Base-by-base conservation (phyloP, 1,284 basidiomycete genomes). In the Serendipita sp. region DNA sequence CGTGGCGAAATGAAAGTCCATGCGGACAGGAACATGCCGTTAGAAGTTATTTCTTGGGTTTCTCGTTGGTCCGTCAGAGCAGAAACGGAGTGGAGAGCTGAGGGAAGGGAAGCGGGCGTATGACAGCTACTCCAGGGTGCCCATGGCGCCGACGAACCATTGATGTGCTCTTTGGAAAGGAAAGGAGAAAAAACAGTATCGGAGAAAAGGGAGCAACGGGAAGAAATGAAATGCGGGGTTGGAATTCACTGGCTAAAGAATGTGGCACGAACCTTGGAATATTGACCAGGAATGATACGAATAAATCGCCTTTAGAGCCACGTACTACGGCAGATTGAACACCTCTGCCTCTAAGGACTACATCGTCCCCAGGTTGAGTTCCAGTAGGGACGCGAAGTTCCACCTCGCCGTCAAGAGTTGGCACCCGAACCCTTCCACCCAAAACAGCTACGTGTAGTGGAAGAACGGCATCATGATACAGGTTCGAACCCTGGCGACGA, bases 331-430 rank as follows among this genome's bases (percentile, higher is more conserved):
- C 78, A 58, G 82, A 80, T 63, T 85, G 78, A 50, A 98, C 85
- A 44, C 96, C 96, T 64, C 91, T 85, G 38, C 87, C 87, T 75
- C 90, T 91, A 69, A 99, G 75, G 13, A 97, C 88, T 82, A 96
- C 95, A 74, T 98, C 93, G 75, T 99, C 93, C 17, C 93, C 94
- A 69, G 90, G 91, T 74, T 99, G 95, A 2, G 96, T 98, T 53
- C 96, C 95, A 41, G 81, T 79, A 55, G 94, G 92, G 60, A 99
- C 84, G 65, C 91, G 87, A 60, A 99, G 91, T 66, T 98, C 93
- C 6, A 98, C 93, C 62, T 96, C 91, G 47, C 94, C 92, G 68
- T 99, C 94, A 32, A 99, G 78, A 29, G 96, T 99, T 29, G 94
- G 94, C 60, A 99, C 90, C 44, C 93, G 84, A 53, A 94, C 89